phyloP scores from a whole-genome alignment of 2,329 filamentous ascomycete genomes.

The Ophidiomyces ophidiicola region DNA sequence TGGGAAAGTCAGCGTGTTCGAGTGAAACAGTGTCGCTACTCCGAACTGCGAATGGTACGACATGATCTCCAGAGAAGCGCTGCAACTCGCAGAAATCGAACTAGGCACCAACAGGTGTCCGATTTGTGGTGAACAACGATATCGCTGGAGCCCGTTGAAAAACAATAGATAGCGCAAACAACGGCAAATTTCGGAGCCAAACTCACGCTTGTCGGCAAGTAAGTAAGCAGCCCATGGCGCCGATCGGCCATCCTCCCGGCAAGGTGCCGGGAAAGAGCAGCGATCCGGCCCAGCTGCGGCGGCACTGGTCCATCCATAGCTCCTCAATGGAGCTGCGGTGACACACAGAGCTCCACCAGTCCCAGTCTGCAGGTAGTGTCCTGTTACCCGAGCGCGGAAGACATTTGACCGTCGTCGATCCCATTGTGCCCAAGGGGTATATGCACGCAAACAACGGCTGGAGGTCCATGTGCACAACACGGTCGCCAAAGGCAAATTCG shows the following conservation, averaged over 20 bases:
- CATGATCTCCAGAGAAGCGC: no score
- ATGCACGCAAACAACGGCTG: neutral
- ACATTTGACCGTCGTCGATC: constrained; percentile 1
- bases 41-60: no score
- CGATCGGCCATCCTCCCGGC: constrained; percentile 15
- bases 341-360: constrained; percentile 12
- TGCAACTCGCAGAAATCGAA: no score
- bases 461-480: constrained; percentile 10
- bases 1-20: neutral
- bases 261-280: neutral
- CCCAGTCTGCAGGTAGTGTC: constrained; percentile 4
- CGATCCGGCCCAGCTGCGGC: constrained; percentile 1
- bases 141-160: neutral
- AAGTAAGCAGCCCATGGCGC: constrained; percentile 24
- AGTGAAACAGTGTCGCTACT: no score
- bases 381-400: neutral
- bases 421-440: constrained; percentile 1
- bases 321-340: neutral
- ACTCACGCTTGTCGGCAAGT: constrained; percentile 24
- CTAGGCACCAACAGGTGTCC: no score
- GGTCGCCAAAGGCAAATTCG: constrained; percentile 8
- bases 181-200: neutral
- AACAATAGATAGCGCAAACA: neutral
- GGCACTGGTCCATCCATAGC: constrained; percentile 6
- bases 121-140: no score